Conservation (phyloP, 2,329 filamentous ascomycete genomes). For the Ophiognomonia clavigignenti-juglandacearum region DNA sequence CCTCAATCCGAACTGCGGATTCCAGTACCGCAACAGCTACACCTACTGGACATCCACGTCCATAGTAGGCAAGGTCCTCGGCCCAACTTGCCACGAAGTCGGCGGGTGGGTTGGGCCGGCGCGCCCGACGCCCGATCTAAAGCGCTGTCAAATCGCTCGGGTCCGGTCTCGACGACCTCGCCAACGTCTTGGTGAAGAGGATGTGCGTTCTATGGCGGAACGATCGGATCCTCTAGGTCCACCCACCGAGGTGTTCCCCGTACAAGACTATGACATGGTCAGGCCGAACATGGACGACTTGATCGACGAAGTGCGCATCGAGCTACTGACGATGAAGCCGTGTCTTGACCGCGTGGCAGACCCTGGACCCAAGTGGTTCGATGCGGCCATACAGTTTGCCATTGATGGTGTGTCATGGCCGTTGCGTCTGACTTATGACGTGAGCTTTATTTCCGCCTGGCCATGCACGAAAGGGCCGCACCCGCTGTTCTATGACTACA, state of each 20-base stretch:
- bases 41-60: constrained; percentile 72
- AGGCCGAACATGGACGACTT: constrained; percentile 52
- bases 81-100: constrained; percentile 64
- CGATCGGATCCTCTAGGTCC: constrained; percentile 67
- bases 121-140: constrained; percentile 61
- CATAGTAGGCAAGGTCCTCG: constrained; percentile 72
- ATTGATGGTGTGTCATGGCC: constrained; percentile 61
- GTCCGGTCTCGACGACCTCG: constrained; percentile 57
- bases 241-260: constrained; percentile 55
- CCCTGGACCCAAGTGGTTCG: constrained; percentile 43
- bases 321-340: constrained; percentile 58
- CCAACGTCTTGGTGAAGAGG: constrained; percentile 50
- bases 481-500: constrained; percentile 69
- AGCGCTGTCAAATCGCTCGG: constrained; percentile 64
- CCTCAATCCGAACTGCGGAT: constrained; percentile 63
- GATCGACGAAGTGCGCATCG: constrained; percentile 63
- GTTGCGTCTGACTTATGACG: constrained; percentile 57
- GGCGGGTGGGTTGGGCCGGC: constrained; percentile 73
- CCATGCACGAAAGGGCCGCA: constrained; percentile 61
- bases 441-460: constrained; percentile 62
- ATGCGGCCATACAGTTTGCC: constrained; percentile 59
- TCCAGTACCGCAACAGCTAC: constrained; percentile 69
- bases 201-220: constrained; percentile 61
- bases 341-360: constrained; percentile 24
- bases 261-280: constrained; percentile 62